phyloP scores from a whole-genome alignment of 169 alveolate species.

The Plasmodium gaboni region DNA sequence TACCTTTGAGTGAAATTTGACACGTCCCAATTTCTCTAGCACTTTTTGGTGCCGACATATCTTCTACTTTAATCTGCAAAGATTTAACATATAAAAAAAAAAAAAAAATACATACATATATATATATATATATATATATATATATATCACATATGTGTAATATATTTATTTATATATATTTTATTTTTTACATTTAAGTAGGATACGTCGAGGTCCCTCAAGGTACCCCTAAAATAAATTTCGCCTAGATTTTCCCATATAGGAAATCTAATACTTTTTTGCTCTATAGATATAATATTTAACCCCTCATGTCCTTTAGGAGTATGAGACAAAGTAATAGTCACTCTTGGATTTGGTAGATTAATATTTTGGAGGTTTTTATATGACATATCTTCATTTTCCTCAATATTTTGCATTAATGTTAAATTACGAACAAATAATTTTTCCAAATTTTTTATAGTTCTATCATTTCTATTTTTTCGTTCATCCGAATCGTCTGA shows the following conservation, averaged over 20 bases:
- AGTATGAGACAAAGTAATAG: constrained; percentile 43
- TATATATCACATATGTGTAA: background rate
- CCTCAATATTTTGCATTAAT: constrained; percentile 39
- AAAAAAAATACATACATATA: background rate
- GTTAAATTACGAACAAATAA: constrained; percentile 52
- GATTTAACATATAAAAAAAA: background rate
- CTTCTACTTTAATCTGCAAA: constrained; percentile 82
- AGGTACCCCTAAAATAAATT: constrained; percentile 86
- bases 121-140: background rate
- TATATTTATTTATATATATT: background rate
- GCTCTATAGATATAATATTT: constrained; percentile 26
- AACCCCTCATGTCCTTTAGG: constrained; percentile 66
- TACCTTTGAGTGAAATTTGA: constrained; percentile 79
- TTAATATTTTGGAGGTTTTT: constrained; percentile 48
- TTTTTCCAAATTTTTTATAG: constrained; percentile 43
- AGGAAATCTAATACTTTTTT: constrained; percentile 74
- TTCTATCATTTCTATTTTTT: constrained; percentile 17
- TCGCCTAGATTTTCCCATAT: constrained; percentile 89
- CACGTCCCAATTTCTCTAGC: constrained; percentile 78
- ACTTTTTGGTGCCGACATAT: constrained; percentile 81
- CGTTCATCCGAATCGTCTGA: constrained; percentile 22
- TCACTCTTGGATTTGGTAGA: constrained; percentile 65
- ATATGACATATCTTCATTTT: constrained; percentile 42
- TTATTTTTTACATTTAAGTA: constrained; percentile 60
- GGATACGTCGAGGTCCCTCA: constrained; percentile 85